Percentiles rank a stretch among this genome's conserved stretches.
phyloP scores from a whole-genome alignment of 768 basidiomycete genomes.

The Lentinula guzmanii region DNA sequence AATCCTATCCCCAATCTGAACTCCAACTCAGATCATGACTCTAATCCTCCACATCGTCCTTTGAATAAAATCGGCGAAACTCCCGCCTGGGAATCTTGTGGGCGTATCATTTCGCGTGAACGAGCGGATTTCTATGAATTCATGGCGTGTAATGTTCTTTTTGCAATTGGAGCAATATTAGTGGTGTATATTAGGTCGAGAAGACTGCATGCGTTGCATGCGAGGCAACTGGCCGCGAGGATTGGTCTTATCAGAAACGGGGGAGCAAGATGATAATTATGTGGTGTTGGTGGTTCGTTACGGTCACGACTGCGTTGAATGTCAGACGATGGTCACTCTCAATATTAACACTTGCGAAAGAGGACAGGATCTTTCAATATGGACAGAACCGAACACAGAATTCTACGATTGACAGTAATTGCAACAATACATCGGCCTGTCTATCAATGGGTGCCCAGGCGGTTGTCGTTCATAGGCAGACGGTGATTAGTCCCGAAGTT shows the following conservation, averaged over 20 bases:
- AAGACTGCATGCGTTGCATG: constrained; percentile 65
- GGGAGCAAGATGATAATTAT: constrained; percentile 13
- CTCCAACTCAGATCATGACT: not conserved
- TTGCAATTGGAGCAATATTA: constrained; percentile 59
- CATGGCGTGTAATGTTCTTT: constrained; percentile 73
- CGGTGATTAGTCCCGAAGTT: too few species aligned
- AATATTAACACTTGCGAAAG: not conserved
- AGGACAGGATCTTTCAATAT: too few species aligned
- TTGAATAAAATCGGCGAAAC: constrained; percentile 41
- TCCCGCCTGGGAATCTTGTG: constrained; percentile 91
- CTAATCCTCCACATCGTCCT: not conserved
- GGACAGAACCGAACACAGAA: too few species aligned
- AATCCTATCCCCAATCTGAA: constrained; percentile 2
- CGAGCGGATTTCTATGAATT: constrained; percentile 90
- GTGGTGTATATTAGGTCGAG: constrained; percentile 66
- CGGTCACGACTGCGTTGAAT: not conserved
- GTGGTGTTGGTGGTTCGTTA: not conserved
- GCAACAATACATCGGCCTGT: too few species aligned
- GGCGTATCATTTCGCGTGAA: constrained; percentile 75
- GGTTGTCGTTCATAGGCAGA: too few species aligned
- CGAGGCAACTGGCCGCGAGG: constrained; percentile 77
- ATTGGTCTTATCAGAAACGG: constrained; percentile 64
- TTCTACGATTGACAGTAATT: too few species aligned
- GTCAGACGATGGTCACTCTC: too few species aligned
- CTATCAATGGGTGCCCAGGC: too few species aligned